Base-by-base conservation (phyloP, 148 eudicot genomes). In the Limonium bicolor region DNA sequence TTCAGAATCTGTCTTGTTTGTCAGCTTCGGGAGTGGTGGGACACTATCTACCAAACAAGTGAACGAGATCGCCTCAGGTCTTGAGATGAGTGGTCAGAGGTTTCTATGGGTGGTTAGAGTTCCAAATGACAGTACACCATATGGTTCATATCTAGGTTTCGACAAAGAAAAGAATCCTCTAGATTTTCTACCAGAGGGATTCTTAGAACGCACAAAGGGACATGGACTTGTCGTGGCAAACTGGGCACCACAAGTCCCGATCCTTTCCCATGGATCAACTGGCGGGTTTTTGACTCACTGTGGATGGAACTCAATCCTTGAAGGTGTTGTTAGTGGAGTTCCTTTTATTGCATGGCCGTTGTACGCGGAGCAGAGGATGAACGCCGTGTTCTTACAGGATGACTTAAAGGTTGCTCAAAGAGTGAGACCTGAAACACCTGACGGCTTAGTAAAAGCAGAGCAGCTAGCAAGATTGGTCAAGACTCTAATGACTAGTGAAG, bases 1-100 rank as follows among this genome's bases (percentile, higher is more conserved):
- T 10, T 21, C 26, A 16, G 43, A 55, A 6, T 61, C 66, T 1
- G 66, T 61, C 12, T 2, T 61, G 25, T 61, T 13, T 28, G 27
- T 61, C 30, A 41, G 60, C 0, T 61, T 61, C 20, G 66, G 66
- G 15, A 54, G 60, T 19, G 66, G 53, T 32, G 66, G 66, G 43
- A 47, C 60, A 42, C 54, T 61, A n/a, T 24, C 60, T 4, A 13
- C 1, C 5, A 43, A 31, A 8, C 66, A 61, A 41, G 40, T 54
- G 27, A 20, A 20, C 16, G 60, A 61, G 28, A 31, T 61, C 3
- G 66, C 66, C 28, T 12, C 35, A 0, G 66, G 66, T n/a, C 50
- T 61, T 41, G 66, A 61, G 41, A 20, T 54, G 43, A 61, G 66
- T 15, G 50, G 41, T 19, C 60, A 54, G 6, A 61, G 59, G 21